Conservation (phyloP, 129 eudicot species). For the Pulicaria dysenterica region DNA sequence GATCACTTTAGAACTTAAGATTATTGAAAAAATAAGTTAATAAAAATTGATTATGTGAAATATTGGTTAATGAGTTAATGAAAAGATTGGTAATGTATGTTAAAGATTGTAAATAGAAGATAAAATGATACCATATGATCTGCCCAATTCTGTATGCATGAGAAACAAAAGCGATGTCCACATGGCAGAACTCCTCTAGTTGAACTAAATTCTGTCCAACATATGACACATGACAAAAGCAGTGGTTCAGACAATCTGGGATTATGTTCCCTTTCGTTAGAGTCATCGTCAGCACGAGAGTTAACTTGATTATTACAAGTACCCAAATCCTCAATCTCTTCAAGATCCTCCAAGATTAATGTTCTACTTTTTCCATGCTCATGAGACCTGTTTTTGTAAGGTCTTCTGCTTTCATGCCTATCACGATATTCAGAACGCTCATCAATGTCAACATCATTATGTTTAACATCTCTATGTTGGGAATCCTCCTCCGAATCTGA, state of each 20-base stretch:
- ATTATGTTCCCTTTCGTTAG: constrained; percentile 17
- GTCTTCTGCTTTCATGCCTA: constrained; percentile 27
- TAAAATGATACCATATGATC: constrained; percentile 65
- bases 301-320: constrained; percentile 31
- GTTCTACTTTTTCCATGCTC: constrained; percentile 28
- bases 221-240: constrained; percentile 84
- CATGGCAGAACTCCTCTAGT: constrained; percentile 89
- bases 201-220: constrained; percentile 86
- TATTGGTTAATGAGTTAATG: not conserved
- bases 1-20: no score
- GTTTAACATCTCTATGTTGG: constrained; percentile 19
- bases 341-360: constrained; percentile 38
- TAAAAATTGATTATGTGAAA: no score
- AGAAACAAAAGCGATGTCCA: constrained; percentile 97
- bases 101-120: constrained; percentile 11
- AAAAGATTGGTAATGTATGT: not conserved
- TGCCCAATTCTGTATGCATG: constrained; percentile 96
- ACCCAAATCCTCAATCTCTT: constrained; percentile 45
- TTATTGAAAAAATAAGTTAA: no score
- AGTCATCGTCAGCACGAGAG: constrained; percentile 24
- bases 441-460: constrained; percentile 24
- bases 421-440: constrained; percentile 31
- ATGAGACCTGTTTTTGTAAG: constrained; percentile 25
- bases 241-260: constrained; percentile 38
- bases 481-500: constrained; percentile 40